phyloP scores from a whole-genome alignment of 106 monocot genomes.

The Ottelia alismoides region DNA sequence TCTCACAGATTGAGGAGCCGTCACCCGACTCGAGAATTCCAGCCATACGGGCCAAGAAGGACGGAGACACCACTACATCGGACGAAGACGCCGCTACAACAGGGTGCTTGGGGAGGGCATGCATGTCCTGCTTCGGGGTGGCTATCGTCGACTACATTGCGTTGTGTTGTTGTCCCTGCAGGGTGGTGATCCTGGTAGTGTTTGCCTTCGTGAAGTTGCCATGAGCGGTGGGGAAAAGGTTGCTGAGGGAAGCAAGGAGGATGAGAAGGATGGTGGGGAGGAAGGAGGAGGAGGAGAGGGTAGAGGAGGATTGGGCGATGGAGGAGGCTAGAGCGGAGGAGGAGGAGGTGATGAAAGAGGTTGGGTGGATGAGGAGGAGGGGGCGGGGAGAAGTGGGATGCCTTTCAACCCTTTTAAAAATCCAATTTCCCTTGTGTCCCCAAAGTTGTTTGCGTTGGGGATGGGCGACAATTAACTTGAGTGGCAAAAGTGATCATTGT shows the following conservation, averaged over 20 bases:
- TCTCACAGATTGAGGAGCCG: too few species aligned
- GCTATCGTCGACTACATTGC: constrained; percentile 47
- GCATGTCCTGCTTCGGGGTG: constrained; percentile 32
- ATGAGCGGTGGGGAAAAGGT: constrained; percentile 28
- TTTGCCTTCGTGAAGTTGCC: constrained; percentile 47
- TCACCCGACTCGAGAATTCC: too few species aligned
- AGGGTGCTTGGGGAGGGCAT: constrained; percentile 26
- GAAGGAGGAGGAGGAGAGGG: background rate
- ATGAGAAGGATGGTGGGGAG: constrained; percentile 4
- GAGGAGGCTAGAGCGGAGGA: constrained; percentile 2
- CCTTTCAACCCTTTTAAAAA: too few species aligned
- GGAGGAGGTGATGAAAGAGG: background rate
- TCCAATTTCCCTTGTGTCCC: too few species aligned
- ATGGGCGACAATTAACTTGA: too few species aligned
- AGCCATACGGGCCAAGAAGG: too few species aligned
- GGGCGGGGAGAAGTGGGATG: constrained; percentile 47
- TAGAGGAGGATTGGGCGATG: background rate
- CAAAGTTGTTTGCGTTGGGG: too few species aligned
- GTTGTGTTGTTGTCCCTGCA: constrained; percentile 57
- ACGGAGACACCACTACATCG: background rate
- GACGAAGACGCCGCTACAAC: constrained; percentile 1
- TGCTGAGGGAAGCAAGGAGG: constrained; percentile 9
- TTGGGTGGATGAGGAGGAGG: constrained; percentile 9
- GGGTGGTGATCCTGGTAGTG: constrained; percentile 35
- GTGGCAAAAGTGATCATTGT: too few species aligned